Conservation (phyloP, 202 grass and related monocot genomes). For the Elaeis oleifera region DNA sequence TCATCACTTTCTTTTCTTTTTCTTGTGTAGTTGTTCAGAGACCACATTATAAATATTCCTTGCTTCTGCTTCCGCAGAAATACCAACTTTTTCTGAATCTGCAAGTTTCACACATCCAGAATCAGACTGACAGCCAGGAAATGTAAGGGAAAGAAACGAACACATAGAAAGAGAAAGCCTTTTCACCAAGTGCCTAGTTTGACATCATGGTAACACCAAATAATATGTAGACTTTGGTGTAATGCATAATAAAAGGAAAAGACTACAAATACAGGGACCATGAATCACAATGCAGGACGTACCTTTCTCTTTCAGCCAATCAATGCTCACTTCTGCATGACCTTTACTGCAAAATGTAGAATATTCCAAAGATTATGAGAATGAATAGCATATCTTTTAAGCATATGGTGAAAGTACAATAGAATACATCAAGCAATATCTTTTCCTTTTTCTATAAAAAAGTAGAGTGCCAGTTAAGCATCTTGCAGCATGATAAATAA, state of each 20-base stretch:
- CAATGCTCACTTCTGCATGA: slow-evolving; percentile 14
- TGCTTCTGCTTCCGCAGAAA: slow-evolving; percentile 1
- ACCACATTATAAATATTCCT: background rate
- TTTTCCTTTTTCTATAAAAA: no score
- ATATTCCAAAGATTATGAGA: background rate
- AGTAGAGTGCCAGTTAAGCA: no score
- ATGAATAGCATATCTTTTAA: background rate
- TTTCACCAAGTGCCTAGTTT: no score
- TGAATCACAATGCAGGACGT: background rate
- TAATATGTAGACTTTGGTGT: no score
- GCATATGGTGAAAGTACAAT: background rate
- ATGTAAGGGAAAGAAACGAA: background rate
- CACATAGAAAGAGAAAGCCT: background rate
- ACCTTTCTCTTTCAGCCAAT: slow-evolving; percentile 26
- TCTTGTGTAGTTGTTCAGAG: slow-evolving; percentile 24
- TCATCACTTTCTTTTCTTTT: slow-evolving; percentile 30
- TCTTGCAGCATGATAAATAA: no score
- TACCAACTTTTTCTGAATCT: slow-evolving; percentile 3
- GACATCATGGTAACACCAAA: no score
- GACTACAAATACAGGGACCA: slow-evolving; percentile 11
- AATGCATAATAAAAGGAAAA: background rate
- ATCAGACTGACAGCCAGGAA: slow-evolving; percentile 10
- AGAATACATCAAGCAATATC: background rate
- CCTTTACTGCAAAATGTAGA: slow-evolving; percentile 22
- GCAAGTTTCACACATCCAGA: slow-evolving; percentile 3